A percentile compares a stretch with the other conserved stretches of the same genome.
phyloP scores from a whole-genome alignment of 2,329 filamentous ascomycete species.

The Cladosporium sp. region DNA sequence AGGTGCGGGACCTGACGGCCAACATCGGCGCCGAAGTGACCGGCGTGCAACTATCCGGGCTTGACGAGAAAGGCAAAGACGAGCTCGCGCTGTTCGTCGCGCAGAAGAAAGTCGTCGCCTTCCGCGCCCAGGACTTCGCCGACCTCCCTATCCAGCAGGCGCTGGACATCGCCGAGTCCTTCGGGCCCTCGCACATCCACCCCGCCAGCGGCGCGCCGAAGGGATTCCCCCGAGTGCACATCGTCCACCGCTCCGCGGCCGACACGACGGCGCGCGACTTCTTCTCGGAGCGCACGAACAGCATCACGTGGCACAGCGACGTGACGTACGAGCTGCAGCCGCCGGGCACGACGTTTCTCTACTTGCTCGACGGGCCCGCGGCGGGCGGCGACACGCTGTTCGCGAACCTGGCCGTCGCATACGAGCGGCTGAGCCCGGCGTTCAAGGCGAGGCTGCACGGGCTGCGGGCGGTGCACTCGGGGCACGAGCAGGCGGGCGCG shows the following conservation, averaged over 20 bases:
- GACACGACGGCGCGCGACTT: constrained; percentile 57
- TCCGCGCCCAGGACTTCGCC: constrained; percentile 64
- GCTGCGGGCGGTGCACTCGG: constrained; percentile 73
- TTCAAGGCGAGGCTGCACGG: constrained; percentile 78
- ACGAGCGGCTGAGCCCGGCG: constrained; percentile 68
- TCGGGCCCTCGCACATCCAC: constrained; percentile 76
- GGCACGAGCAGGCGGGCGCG: constrained; percentile 67
- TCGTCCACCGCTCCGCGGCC: constrained; percentile 66
- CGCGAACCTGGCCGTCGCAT: constrained; percentile 71
- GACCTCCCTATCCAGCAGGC: constrained; percentile 64
- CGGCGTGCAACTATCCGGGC: constrained; percentile 64
- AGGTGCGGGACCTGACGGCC: constrained; percentile 59
- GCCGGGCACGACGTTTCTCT: constrained; percentile 83
- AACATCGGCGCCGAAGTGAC: constrained; percentile 67
- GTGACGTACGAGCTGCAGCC: constrained; percentile 84
- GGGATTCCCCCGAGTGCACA: constrained; percentile 67
- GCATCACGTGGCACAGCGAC: constrained; percentile 76
- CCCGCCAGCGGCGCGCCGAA: constrained; percentile 69
- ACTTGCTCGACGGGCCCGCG: constrained; percentile 73
- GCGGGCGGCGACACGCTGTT: constrained; percentile 84
- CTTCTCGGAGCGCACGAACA: constrained; percentile 66
- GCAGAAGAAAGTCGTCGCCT: constrained; percentile 70
- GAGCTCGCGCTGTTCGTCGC: constrained; percentile 70
- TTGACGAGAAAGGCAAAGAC: constrained; percentile 64
- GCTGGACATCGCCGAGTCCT: constrained; percentile 65